These are phyloP conservation scores for Phyllosticta citriasiana DNA, from an alignment of 2,329 filamentous ascomycete species.

Conservation along the genomic window DNA sequence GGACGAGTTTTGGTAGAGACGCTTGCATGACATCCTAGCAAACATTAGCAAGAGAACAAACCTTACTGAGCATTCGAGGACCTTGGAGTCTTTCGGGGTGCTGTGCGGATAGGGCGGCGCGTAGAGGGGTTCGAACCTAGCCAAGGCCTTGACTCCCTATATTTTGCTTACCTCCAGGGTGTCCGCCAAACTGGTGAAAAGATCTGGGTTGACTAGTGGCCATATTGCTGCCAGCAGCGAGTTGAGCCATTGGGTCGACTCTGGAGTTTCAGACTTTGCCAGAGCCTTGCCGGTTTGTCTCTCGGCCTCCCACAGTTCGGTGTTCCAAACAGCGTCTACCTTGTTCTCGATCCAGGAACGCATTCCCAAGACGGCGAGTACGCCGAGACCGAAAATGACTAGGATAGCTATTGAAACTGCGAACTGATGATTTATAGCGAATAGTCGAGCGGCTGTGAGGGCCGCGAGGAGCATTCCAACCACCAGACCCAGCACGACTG, in stretches of 20 bases:
- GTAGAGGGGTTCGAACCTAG: background rate
- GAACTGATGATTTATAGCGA: conserved; percentile 10
- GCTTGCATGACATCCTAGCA: conserved; percentile 64
- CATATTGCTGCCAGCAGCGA: conserved; percentile 57
- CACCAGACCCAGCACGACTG: conserved; percentile 27
- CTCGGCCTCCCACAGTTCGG: conserved; percentile 59
- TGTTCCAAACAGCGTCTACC: conserved; percentile 53
- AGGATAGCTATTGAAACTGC: conserved; percentile 10
- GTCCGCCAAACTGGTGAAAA: conserved; percentile 59
- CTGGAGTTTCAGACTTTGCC: conserved; percentile 42
- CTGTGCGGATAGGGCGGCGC: background rate
- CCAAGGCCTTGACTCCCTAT: background rate
- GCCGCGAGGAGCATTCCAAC: conserved; percentile 21
- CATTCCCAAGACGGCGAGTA: conserved; percentile 35
- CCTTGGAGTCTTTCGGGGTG: background rate
- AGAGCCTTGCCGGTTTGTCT: conserved; percentile 42
- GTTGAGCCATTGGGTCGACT: conserved; percentile 64
- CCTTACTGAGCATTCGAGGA: background rate
- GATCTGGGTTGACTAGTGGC: conserved; percentile 66
- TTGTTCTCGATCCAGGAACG: conserved; percentile 53
- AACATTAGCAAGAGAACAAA: background rate
- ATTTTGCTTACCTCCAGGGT: conserved; percentile 47
- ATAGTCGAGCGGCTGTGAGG: conserved; percentile 10
- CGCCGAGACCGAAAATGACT: conserved; percentile 18
- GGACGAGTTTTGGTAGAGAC: conserved; percentile 56